Conservation (phyloP, 345 rosid species). For the Psidium friedrichsthalianum region DNA sequence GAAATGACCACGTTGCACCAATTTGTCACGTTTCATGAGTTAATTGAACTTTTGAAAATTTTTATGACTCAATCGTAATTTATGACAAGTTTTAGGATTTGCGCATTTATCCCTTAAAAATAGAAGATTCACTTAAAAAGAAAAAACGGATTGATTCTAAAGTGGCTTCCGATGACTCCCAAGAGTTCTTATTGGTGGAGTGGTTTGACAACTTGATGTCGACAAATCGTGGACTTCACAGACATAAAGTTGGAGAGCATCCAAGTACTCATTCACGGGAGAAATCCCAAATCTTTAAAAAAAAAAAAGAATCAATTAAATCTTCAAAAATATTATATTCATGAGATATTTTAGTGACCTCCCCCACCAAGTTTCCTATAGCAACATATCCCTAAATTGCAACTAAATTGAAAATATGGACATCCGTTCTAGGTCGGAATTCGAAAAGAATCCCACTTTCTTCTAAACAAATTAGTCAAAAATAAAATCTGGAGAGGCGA, state of each 20-base stretch:
- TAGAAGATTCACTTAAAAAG: neutral
- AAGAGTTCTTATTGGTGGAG: too few species aligned
- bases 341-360: neutral
- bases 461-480: neutral
- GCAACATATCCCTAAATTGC: neutral
- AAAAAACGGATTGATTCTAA: too few species aligned
- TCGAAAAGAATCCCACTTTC: neutral
- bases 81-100: neutral
- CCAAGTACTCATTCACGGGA: neutral
- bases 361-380: neutral
- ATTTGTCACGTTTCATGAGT: fast-evolving
- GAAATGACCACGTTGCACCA: neutral
- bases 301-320: neutral
- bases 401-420: neutral
- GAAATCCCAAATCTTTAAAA: neutral
- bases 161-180: too few species aligned
- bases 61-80: neutral
- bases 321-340: neutral
- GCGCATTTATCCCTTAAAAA: neutral
- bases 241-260: neutral
- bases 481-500: neutral
- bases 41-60: neutral
- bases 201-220: too few species aligned
- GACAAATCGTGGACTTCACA: neutral
- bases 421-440: neutral